These are phyloP conservation scores for Metarhizium anisopliae DNA, from an alignment of 2,329 filamentous ascomycete species.

Conservation along the genomic window DNA sequence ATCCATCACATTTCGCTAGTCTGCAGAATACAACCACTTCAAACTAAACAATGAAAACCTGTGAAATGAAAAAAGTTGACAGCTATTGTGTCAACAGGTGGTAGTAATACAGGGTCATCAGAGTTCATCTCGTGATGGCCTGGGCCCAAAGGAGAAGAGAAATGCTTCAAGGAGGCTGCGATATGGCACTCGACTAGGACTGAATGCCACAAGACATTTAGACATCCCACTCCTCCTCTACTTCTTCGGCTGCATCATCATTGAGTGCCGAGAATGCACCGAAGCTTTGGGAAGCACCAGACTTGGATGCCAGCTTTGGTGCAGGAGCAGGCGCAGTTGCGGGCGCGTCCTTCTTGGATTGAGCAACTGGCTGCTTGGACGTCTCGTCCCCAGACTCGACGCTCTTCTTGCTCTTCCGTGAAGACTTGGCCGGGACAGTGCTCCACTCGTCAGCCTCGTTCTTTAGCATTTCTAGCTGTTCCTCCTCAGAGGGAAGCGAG, in stretches of 20 bases:
- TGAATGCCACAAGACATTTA: constrained; percentile 15
- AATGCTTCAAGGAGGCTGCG: not conserved
- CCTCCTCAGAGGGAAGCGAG: constrained; percentile 50
- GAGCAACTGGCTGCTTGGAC: constrained; percentile 18
- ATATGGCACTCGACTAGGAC: not conserved
- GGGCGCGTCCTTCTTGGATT: constrained; percentile 19
- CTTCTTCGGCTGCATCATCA: constrained; percentile 29
- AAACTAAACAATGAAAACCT: not conserved
- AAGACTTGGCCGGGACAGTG: constrained; percentile 43
- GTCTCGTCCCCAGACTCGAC: constrained; percentile 26
- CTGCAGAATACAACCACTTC: not conserved
- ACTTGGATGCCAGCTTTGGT: constrained; percentile 21
- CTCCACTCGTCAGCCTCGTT: constrained; percentile 47
- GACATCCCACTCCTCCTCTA: constrained; percentile 45
- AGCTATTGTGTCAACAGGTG: not conserved
- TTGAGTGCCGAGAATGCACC: constrained; percentile 42
- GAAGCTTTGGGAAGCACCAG: constrained; percentile 25
- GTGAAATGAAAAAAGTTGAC: not conserved
- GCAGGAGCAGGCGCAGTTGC: constrained; percentile 13
- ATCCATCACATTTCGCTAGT: not conserved
- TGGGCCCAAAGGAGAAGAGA: not conserved
- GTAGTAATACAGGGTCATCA: constrained; percentile 4
- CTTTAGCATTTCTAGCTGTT: constrained; percentile 50
- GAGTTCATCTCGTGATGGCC: not conserved
- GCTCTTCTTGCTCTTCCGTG: constrained; percentile 34